phyloP scores from a whole-genome alignment of 257 asterid species.

The Ligustrum vulgare region DNA sequence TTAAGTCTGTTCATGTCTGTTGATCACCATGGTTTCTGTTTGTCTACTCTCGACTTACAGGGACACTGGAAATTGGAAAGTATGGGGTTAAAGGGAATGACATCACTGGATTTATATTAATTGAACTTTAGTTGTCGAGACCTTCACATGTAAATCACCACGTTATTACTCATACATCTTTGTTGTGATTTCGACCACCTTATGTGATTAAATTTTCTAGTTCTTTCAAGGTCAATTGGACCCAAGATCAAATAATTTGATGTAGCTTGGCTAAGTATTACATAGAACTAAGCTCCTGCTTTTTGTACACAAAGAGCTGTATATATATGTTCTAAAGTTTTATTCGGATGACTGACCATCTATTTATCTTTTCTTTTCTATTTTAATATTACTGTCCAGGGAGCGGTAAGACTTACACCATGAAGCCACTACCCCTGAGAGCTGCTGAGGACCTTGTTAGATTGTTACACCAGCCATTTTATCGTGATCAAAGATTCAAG shows the following conservation, averaged over 20 bases:
- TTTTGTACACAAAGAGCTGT: background rate
- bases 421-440: slow-evolving; percentile 98
- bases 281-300: slow-evolving; percentile 19
- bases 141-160: slow-evolving; percentile 10
- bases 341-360: slow-evolving; percentile 11
- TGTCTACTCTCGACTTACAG: background rate
- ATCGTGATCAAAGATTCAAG: slow-evolving; percentile 93
- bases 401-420: slow-evolving; percentile 95
- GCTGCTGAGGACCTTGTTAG: slow-evolving; percentile 93
- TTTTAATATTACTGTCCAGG: slow-evolving; percentile 43
- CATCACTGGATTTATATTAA: background rate
- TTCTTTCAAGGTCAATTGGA: slow-evolving; percentile 12
- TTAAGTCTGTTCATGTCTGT: background rate
- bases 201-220: background rate
- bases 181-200: slow-evolving; percentile 1
- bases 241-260: slow-evolving; percentile 16
- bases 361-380: slow-evolving; percentile 9
- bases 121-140: background rate
- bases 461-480: slow-evolving; percentile 83
- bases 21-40: background rate
- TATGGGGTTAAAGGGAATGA: background rate
- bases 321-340: slow-evolving; percentile 17
- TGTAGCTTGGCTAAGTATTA: slow-evolving; percentile 3
- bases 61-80: background rate
- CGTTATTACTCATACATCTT: background rate